Conservation (phyloP, 805 yeast species). For the Brettanomyces sp. region DNA sequence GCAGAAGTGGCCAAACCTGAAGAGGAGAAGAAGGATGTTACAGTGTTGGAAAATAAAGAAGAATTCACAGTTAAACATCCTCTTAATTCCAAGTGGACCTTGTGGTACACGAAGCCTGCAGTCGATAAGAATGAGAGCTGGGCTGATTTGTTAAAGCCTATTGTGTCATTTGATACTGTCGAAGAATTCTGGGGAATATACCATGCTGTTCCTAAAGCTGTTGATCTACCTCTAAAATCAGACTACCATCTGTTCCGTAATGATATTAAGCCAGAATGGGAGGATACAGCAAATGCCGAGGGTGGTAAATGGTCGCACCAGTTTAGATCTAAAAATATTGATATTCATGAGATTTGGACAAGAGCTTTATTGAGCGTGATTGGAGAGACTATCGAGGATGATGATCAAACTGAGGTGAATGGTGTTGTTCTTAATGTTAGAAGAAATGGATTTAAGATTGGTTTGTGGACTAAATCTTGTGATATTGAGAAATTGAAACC, state of each 20-base stretch:
- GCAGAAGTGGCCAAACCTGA: slow-evolving; percentile 11
- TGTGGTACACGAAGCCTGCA: slow-evolving; percentile 96
- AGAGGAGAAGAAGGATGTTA: slow-evolving; percentile 27
- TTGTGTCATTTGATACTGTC: slow-evolving; percentile 84
- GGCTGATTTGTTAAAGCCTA: slow-evolving; percentile 88
- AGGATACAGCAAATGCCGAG: slow-evolving; percentile 72
- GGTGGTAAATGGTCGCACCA: slow-evolving; percentile 94
- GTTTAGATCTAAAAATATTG: slow-evolving; percentile 50
- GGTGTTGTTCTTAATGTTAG: slow-evolving; percentile 90
- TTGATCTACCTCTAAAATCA: slow-evolving; percentile 81
- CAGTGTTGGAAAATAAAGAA: slow-evolving; percentile 51
- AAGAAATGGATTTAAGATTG: slow-evolving; percentile 72
- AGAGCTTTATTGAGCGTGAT: slow-evolving; percentile 80
- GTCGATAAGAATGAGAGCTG: slow-evolving; percentile 72
- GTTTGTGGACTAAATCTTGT: slow-evolving; percentile 87
- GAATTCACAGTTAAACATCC: slow-evolving; percentile 80
- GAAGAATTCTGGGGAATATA: slow-evolving; percentile 99
- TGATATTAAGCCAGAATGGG: slow-evolving; percentile 98
- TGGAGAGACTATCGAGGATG: slow-evolving; percentile 88
- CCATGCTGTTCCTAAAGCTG: slow-evolving; percentile 87
- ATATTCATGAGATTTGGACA: slow-evolving; percentile 87
- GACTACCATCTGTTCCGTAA: slow-evolving; percentile 94
- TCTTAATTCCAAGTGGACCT: slow-evolving; percentile 82
- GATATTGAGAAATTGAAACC: slow-evolving; percentile 53
- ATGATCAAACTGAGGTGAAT: slow-evolving; percentile 75